These are phyloP conservation scores for Phaffomyces antillensis DNA, from an alignment of 805 yeast genomes.

Conservation along the genomic window DNA sequence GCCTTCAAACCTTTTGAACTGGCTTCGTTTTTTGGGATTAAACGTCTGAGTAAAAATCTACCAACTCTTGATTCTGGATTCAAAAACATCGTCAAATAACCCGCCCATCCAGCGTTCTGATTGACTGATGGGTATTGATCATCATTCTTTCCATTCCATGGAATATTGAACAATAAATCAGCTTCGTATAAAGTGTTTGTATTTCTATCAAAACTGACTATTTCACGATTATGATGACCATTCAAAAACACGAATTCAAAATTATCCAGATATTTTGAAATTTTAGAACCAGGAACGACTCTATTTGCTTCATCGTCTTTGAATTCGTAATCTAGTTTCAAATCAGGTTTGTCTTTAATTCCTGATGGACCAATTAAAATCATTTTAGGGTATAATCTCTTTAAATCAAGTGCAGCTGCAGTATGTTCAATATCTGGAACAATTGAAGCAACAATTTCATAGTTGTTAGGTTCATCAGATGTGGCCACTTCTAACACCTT, in stretches of 20 bases:
- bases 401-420: slow-evolving; percentile 50
- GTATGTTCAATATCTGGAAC: slow-evolving; percentile 64
- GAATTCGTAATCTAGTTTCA: slow-evolving; percentile 35
- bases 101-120: slow-evolving; percentile 40
- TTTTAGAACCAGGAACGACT: slow-evolving; percentile 26
- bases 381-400: slow-evolving; percentile 40
- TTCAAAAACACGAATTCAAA: slow-evolving; percentile 55
- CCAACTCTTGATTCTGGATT: slow-evolving; percentile 37
- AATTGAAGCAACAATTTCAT: slow-evolving; percentile 42
- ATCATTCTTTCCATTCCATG: slow-evolving; percentile 39
- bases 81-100: slow-evolving; percentile 31
- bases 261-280: slow-evolving; percentile 35
- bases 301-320: slow-evolving; percentile 28
- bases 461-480: slow-evolving; percentile 27
- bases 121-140: slow-evolving; percentile 38
- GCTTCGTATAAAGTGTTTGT: slow-evolving; percentile 50
- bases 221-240: slow-evolving; percentile 48
- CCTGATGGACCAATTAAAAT: slow-evolving; percentile 47
- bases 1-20: slow-evolving; percentile 15
- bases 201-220: slow-evolving; percentile 41
- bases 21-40: slow-evolving; percentile 14
- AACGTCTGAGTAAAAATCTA: slow-evolving; percentile 22
- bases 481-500: slow-evolving; percentile 31
- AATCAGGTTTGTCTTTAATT: slow-evolving; percentile 27
- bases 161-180: slow-evolving; percentile 55